Evolutionary conservation across 768 basidiomycete species (phyloP).

Genomic region (Lactarius deliciosus): DNA sequence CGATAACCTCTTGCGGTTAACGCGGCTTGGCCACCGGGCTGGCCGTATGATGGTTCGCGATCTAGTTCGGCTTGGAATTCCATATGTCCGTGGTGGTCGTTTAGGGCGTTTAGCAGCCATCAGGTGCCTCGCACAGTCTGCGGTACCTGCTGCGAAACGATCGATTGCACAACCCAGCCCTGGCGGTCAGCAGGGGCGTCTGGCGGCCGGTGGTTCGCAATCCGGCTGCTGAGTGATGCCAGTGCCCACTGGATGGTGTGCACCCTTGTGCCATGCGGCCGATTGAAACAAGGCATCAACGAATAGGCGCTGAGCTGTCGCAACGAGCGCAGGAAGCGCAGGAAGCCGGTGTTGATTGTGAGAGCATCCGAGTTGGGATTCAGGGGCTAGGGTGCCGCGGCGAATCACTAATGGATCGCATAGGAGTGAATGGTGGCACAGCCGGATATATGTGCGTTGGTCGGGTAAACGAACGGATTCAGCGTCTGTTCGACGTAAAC

Average conservation of each 20-base stretch:
- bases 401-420: conserved; percentile 3
- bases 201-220: conserved; percentile 8
- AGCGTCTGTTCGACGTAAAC: not conserved
- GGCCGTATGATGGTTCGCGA: not conserved
- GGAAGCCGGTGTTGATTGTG: not conserved
- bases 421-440: conserved; percentile 1
- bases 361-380: conserved; percentile 1
- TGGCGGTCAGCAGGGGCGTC: conserved; percentile 5
- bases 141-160: conserved; percentile 1
- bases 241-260: not conserved
- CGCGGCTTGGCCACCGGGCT: not conserved
- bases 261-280: conserved; percentile 9
- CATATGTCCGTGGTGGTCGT: conserved; percentile 18
- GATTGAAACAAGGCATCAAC: not conserved
- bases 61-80: conserved; percentile 25
- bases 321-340: not conserved
- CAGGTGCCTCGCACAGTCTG: conserved; percentile 6
- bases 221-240: conserved; percentile 4
- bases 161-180: conserved; percentile 8
- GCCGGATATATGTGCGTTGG: not conserved
- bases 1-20: conserved; percentile 2
- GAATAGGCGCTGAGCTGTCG: conserved; percentile 18
- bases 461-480: not conserved
- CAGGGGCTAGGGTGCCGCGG: conserved; percentile 7
- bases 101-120: conserved; percentile 9